A percentile compares a stretch with the other conserved stretches of the same genome.
These are phyloP conservation scores for Claviceps cyperi DNA, from an alignment of 2,329 filamentous ascomycete genomes.

Conservation along the genomic window DNA sequence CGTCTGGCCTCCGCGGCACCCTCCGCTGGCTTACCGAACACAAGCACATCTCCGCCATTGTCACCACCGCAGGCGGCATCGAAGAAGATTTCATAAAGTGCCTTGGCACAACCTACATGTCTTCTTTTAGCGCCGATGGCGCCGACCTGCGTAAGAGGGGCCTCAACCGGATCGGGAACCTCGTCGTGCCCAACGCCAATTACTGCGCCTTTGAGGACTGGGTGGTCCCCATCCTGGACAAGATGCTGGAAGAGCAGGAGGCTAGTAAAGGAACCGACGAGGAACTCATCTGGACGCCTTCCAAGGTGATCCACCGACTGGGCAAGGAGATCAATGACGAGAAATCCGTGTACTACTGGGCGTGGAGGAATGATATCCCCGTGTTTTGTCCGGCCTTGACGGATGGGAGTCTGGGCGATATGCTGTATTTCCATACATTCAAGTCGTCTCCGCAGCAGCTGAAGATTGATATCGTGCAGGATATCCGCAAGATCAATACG, in stretches of 20 bases:
- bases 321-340: conserved; percentile 92
- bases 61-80: conserved; percentile 87
- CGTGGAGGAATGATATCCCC: conserved; percentile 89
- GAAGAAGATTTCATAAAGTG: conserved; percentile 99
- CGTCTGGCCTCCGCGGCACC: conserved; percentile 82
- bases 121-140: conserved; percentile 66
- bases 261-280: conserved; percentile 53
- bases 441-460: conserved; percentile 71
- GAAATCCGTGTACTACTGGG: conserved; percentile 90
- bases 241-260: conserved; percentile 88
- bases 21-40: conserved; percentile 88
- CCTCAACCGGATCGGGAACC: conserved; percentile 89
- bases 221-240: conserved; percentile 89
- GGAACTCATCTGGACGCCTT: conserved; percentile 81
- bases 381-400: conserved; percentile 95
- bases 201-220: conserved; percentile 95
- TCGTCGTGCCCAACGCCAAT: conserved; percentile 91
- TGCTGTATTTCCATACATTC: conserved; percentile 98
- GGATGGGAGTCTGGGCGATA: conserved; percentile 88
- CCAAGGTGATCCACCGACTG: conserved; percentile 76
- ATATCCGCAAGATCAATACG: conserved; percentile 86
- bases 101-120: conserved; percentile 83
- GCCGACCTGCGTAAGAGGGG: conserved; percentile 68
- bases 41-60: conserved; percentile 80
- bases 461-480: conserved; percentile 80